phyloP scores from a whole-genome alignment of 176 grass and related monocot species.

The Metroxylon sagu region DNA sequence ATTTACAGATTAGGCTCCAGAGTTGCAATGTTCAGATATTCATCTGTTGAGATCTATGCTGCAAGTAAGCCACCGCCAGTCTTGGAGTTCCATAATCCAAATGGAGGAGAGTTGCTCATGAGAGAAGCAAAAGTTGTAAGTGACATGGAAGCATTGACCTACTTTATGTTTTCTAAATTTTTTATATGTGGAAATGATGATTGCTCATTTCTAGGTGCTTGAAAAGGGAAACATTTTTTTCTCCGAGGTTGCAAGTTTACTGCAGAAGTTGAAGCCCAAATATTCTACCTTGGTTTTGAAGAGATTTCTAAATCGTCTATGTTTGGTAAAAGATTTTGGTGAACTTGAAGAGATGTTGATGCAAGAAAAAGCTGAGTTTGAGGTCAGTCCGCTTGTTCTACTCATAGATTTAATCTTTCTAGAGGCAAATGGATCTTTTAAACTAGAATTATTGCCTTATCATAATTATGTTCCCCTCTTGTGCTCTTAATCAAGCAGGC shows the following conservation, averaged over 20 bases:
- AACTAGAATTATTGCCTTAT: too few species aligned
- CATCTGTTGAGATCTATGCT: constrained; percentile 63
- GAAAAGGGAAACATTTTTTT: constrained; percentile 50
- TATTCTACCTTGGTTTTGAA: constrained; percentile 9
- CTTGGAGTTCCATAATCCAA: constrained; percentile 58
- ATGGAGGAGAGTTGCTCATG: constrained; percentile 43
- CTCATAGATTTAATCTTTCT: too few species aligned
- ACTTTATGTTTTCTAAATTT: neutral
- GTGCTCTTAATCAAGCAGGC: constrained; percentile 27
- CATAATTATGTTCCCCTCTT: too few species aligned
- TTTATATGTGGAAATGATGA: neutral
- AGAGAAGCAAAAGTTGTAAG: constrained; percentile 63
- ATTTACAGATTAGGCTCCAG: constrained; percentile 72
- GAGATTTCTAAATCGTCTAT: constrained; percentile 3
- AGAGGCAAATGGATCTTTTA: too few species aligned
- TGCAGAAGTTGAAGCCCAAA: constrained; percentile 42
- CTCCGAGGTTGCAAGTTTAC: constrained; percentile 39
- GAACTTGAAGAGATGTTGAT: constrained; percentile 56
- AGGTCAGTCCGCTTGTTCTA: constrained; percentile 28
- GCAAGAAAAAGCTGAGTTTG: constrained; percentile 59
- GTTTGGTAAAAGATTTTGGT: constrained; percentile 37
- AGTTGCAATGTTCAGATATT: constrained; percentile 86
- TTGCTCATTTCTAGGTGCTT: constrained; percentile 52
- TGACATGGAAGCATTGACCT: neutral
- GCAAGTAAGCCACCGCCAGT: constrained; percentile 59